These are phyloP conservation scores for Pythium volutum DNA, from an alignment of 352 stramenopile species.

Conservation along the genomic window DNA sequence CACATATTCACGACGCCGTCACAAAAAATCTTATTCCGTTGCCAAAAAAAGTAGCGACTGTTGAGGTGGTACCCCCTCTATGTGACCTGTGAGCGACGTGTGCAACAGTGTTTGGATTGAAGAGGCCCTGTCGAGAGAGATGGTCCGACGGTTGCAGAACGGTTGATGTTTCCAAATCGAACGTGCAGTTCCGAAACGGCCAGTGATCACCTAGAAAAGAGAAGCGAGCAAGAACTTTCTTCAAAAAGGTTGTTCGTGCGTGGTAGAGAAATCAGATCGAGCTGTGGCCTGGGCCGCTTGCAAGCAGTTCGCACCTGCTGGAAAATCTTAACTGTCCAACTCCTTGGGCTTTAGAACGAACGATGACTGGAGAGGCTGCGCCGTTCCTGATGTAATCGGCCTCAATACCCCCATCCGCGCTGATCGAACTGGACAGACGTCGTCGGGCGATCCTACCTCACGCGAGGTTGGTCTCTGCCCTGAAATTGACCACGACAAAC, in stretches of 20 bases:
- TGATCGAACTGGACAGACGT: slow-evolving; percentile 15
- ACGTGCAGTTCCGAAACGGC: slow-evolving; percentile 10
- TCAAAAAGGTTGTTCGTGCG: neutral
- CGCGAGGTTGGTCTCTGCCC: slow-evolving; percentile 4
- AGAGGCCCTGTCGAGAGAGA: slow-evolving; percentile 7
- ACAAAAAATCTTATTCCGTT: slow-evolving; percentile 18
- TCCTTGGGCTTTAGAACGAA: slow-evolving; percentile 42
- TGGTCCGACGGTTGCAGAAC: neutral
- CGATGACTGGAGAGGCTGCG: slow-evolving; percentile 36
- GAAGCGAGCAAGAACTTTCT: neutral
- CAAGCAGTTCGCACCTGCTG: too few species aligned
- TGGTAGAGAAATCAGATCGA: too few species aligned
- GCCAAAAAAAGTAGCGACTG: slow-evolving; percentile 5
- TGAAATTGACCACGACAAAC: neutral
- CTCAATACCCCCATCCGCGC: slow-evolving; percentile 12
- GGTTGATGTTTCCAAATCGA: neutral
- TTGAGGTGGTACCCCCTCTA: neutral
- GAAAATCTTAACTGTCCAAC: neutral
- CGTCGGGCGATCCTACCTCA: slow-evolving; percentile 6
- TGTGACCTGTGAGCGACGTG: neutral
- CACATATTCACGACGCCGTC: neutral
- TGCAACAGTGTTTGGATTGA: neutral
- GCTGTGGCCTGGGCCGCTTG: too few species aligned
- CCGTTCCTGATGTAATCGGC: slow-evolving; percentile 7
- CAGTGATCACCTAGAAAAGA: slow-evolving; percentile 1